Evolutionary conservation across 2,329 filamentous ascomycete species (phyloP).

Genomic region (Ilyonectria destructans): DNA sequence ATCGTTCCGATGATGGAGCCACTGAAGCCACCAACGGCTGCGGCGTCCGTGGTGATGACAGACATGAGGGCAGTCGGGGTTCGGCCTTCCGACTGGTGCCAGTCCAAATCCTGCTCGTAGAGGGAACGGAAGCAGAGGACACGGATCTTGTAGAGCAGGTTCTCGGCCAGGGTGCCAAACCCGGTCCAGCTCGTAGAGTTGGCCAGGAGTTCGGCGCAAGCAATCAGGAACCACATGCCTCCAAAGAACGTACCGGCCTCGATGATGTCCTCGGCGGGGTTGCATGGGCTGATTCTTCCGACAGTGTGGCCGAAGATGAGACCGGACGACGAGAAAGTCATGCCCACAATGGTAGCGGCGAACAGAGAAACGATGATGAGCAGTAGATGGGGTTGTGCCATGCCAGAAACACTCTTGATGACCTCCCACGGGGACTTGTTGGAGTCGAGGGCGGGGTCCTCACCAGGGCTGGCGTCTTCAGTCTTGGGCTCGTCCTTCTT

Average conservation of each 20-base stretch:
- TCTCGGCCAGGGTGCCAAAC: slow-evolving; percentile 71
- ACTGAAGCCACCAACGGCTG: slow-evolving; percentile 77
- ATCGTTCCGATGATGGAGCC: slow-evolving; percentile 81
- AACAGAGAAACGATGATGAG: slow-evolving; percentile 60
- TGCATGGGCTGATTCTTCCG: slow-evolving; percentile 64
- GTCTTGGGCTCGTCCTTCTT: slow-evolving; percentile 54
- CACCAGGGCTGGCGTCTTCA: slow-evolving; percentile 51
- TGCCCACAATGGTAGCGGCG: slow-evolving; percentile 69
- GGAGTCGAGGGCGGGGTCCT: slow-evolving; percentile 58
- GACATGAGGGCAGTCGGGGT: slow-evolving; percentile 75
- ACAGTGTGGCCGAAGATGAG: slow-evolving; percentile 65
- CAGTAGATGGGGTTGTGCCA: slow-evolving; percentile 59
- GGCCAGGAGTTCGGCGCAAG: slow-evolving; percentile 63
- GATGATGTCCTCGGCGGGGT: slow-evolving; percentile 56
- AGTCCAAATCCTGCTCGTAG: slow-evolving; percentile 77
- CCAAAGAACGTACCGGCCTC: slow-evolving; percentile 65
- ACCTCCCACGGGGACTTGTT: slow-evolving; percentile 59
- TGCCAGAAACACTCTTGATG: slow-evolving; percentile 55
- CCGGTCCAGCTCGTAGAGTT: slow-evolving; percentile 72
- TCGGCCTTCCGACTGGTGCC: slow-evolving; percentile 78
- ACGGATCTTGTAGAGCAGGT: slow-evolving; percentile 75
- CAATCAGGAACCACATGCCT: slow-evolving; percentile 71
- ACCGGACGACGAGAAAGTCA: slow-evolving; percentile 68
- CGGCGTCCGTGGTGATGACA: slow-evolving; percentile 79
- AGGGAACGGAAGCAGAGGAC: slow-evolving; percentile 77